These are phyloP conservation scores for Torulaspora indica DNA, from an alignment of 805 yeast genomes.

Conservation along the genomic window DNA sequence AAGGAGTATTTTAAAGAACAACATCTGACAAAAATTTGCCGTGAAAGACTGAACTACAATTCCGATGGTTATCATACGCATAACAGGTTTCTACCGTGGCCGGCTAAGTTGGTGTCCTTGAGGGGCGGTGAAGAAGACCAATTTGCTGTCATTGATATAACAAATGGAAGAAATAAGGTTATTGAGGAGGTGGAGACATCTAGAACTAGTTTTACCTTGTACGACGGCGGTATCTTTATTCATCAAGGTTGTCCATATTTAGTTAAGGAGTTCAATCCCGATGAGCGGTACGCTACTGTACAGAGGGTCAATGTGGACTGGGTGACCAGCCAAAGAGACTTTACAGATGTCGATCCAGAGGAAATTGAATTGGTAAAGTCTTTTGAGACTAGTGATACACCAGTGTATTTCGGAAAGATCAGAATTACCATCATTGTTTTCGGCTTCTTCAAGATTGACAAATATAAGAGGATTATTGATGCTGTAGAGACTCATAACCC, in stretches of 20 bases:
- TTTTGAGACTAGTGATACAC: conserved; percentile 46
- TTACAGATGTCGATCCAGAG: conserved; percentile 84
- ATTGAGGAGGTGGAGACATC: conserved; percentile 88
- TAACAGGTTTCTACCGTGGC: conserved; percentile 71
- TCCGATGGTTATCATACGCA: conserved; percentile 50
- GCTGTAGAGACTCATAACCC: conserved; percentile 91
- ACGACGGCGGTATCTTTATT: conserved; percentile 87
- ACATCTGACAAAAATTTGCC: conserved; percentile 36
- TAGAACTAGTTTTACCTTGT: conserved; percentile 82
- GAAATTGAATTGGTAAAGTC: conserved; percentile 63
- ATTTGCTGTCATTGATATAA: conserved; percentile 86
- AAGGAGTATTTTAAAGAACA: conserved; percentile 46
- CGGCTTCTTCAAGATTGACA: conserved; percentile 87
- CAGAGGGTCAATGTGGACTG: conserved; percentile 89
- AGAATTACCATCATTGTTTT: conserved; percentile 72
- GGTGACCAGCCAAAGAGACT: conserved; percentile 89
- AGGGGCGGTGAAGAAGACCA: conserved; percentile 78
- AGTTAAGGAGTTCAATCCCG: conserved; percentile 76
- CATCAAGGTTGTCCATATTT: conserved; percentile 92
- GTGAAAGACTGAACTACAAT: conserved; percentile 39
- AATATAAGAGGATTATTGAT: conserved; percentile 74
- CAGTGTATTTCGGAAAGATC: conserved; percentile 72
- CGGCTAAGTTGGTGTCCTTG: conserved; percentile 66
- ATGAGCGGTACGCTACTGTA: conserved; percentile 77
- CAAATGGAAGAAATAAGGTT: conserved; percentile 67